phyloP scores from a whole-genome alignment of 805 yeast genomes.

The Candida yuanshanica region DNA sequence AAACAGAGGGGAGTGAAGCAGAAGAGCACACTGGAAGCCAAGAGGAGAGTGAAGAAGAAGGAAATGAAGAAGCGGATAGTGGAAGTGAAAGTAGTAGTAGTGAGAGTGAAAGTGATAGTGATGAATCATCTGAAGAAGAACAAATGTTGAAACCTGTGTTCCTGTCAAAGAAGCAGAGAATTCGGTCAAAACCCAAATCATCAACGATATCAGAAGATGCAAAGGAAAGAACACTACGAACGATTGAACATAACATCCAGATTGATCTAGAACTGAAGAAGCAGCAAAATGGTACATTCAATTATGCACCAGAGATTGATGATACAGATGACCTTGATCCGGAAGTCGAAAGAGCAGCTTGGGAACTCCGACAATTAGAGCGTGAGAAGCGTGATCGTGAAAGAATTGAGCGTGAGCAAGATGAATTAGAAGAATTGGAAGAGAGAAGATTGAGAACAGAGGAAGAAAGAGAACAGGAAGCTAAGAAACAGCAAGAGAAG shows the following conservation, averaged over 20 bases:
- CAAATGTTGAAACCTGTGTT: conserved; percentile 23
- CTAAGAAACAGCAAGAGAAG: conserved; percentile 8
- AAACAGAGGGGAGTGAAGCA: conserved; percentile 24
- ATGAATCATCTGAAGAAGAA: conserved; percentile 10
- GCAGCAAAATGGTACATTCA: conserved; percentile 18
- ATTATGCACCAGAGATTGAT: conserved; percentile 33
- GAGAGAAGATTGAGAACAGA: conserved; percentile 20
- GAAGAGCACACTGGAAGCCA: conserved; percentile 26
- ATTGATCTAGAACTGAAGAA: conserved; percentile 19
- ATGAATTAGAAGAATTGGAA: conserved; percentile 21
- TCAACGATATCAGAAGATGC: conserved; percentile 14
- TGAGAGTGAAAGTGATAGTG: conserved; percentile 7
- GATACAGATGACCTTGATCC: conserved; percentile 60
- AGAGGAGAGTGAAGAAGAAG: conserved; percentile 27
- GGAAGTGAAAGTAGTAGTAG: conserved; percentile 11
- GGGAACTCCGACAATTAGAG: conserved; percentile 48
- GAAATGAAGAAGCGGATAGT: conserved; percentile 16
- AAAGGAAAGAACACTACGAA: conserved; percentile 23
- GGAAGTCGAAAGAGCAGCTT: conserved; percentile 49
- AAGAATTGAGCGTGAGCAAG: conserved; percentile 18
- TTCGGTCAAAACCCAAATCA: conserved; percentile 1
- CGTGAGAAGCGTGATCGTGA: conserved; percentile 27
- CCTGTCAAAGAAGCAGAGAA: conserved; percentile 13
- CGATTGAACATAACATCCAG: conserved; percentile 21
- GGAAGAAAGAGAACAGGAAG: conserved; percentile 18